phyloP scores from a whole-genome alignment of 1,284 basidiomycete genomes.

The Mycocalia duriaeana region DNA sequence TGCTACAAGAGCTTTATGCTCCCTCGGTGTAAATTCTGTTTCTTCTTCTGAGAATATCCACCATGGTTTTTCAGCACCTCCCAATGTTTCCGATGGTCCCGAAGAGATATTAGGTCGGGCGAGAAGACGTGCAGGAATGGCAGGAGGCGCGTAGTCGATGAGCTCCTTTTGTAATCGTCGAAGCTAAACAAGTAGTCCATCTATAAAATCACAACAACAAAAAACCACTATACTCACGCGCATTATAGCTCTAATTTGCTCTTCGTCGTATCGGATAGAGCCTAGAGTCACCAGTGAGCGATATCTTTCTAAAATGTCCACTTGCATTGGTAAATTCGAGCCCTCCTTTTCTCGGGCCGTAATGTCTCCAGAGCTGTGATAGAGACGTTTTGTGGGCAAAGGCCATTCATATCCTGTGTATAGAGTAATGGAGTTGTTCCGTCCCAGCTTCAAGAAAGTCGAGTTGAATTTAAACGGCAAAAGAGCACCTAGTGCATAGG shows the following conservation, averaged over 20 bases:
- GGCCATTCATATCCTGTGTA: too few relatives aligned
- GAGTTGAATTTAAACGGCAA: too few relatives aligned
- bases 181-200: constrained; percentile 36
- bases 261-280: constrained; percentile 54
- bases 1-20: constrained; percentile 37
- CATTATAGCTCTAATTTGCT: constrained; percentile 64
- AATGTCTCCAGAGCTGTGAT: too few relatives aligned
- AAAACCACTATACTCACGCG: constrained; percentile 33
- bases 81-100: background rate
- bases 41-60: constrained; percentile 10
- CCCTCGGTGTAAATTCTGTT: constrained; percentile 9
- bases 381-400: too few relatives aligned
- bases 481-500: too few relatives aligned
- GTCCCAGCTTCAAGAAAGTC: too few relatives aligned
- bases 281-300: constrained; percentile 43
- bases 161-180: constrained; percentile 42
- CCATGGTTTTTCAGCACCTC: constrained; percentile 5
- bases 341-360: too few relatives aligned
- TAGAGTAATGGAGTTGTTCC: too few relatives aligned
- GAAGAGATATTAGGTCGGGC: background rate
- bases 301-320: constrained; percentile 46
- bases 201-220: background rate
- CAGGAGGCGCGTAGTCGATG: constrained; percentile 45
- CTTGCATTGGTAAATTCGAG: constrained; percentile 13
- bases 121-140: constrained; percentile 27